Evolutionary conservation across 495 filamentous ascomycete species (phyloP).

Genomic region (Pyronema omphalodes): DNA sequence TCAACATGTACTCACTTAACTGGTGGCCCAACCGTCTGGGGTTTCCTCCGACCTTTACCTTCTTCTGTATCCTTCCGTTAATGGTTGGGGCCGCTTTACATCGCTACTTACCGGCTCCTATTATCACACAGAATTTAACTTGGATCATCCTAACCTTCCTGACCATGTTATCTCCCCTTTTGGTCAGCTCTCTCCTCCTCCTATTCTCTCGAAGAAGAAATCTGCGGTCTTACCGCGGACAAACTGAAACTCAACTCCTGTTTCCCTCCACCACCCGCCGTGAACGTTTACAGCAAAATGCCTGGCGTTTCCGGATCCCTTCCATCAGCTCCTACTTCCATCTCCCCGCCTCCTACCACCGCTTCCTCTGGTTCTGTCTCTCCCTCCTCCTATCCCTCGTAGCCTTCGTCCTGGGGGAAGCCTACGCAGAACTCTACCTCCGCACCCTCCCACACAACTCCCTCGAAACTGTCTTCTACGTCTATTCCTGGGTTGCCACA

Average conservation of each 20-base stretch:
- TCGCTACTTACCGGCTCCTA: slow-evolving; percentile 29
- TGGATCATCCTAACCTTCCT: slow-evolving; percentile 47
- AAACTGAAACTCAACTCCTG: slow-evolving; percentile 44
- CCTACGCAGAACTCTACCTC: slow-evolving; percentile 48
- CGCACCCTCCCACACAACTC: slow-evolving; percentile 44
- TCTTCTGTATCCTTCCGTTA: slow-evolving; percentile 37
- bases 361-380: slow-evolving; percentile 48
- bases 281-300: too few relatives aligned
- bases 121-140: slow-evolving; percentile 39
- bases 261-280: slow-evolving; percentile 29
- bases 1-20: slow-evolving; percentile 43
- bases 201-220: slow-evolving; percentile 35
- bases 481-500: slow-evolving; percentile 46
- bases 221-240: slow-evolving; percentile 33
- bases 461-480: slow-evolving; percentile 43
- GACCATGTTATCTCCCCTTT: slow-evolving; percentile 44
- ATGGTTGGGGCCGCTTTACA: slow-evolving; percentile 39
- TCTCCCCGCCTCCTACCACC: slow-evolving; percentile 29
- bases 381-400: slow-evolving; percentile 40
- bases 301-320: slow-evolving; percentile 4
- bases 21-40: slow-evolving; percentile 39
- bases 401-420: slow-evolving; percentile 43
- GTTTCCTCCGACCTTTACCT: slow-evolving; percentile 37
- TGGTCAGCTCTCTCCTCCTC: slow-evolving; percentile 40
- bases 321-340: not conserved